phyloP scores from a whole-genome alignment of 768 basidiomycete species.

The Tylopilus vinaceipallidus region DNA sequence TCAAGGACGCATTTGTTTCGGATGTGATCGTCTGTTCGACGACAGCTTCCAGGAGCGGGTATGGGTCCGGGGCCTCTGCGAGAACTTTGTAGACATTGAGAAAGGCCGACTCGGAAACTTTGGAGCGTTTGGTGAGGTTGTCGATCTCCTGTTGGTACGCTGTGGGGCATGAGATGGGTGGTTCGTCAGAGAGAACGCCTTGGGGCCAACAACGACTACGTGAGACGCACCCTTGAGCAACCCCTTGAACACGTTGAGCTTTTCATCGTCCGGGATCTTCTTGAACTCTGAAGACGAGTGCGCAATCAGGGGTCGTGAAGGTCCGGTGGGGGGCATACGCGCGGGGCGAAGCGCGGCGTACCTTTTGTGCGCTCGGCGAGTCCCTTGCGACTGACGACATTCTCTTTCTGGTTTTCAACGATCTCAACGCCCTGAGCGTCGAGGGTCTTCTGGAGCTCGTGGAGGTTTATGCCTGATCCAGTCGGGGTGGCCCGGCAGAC shows the following conservation, averaged over 20 bases:
- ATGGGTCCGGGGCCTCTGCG: conserved; percentile 96
- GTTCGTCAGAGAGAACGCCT: not conserved
- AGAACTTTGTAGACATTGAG: conserved; percentile 95
- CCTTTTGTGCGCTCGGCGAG: conserved; percentile 96
- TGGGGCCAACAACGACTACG: not conserved
- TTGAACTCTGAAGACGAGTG: conserved; percentile 73
- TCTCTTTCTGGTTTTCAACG: conserved; percentile 99
- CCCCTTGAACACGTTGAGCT: conserved; percentile 82
- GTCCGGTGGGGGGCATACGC: not conserved
- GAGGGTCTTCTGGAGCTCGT: conserved; percentile 89
- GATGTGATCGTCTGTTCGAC: conserved; percentile 93
- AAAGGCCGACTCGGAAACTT: conserved; percentile 92
- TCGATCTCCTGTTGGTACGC: conserved; percentile 98
- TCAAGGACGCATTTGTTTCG: conserved; percentile 30
- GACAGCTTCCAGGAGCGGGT: conserved; percentile 91
- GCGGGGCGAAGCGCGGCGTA: conserved; percentile 23
- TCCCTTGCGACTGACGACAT: conserved; percentile 87
- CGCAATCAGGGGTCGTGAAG: not conserved
- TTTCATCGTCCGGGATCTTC: conserved; percentile 89
- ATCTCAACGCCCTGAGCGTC: conserved; percentile 93
- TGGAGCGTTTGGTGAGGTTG: conserved; percentile 88
- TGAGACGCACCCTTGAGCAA: conserved; percentile 71
- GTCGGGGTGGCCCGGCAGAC: not conserved
- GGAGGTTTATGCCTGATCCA: conserved; percentile 73
- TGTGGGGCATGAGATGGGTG: conserved; percentile 26